Conservation (phyloP, 306 rosid species). For the Clitoria ternatea region DNA sequence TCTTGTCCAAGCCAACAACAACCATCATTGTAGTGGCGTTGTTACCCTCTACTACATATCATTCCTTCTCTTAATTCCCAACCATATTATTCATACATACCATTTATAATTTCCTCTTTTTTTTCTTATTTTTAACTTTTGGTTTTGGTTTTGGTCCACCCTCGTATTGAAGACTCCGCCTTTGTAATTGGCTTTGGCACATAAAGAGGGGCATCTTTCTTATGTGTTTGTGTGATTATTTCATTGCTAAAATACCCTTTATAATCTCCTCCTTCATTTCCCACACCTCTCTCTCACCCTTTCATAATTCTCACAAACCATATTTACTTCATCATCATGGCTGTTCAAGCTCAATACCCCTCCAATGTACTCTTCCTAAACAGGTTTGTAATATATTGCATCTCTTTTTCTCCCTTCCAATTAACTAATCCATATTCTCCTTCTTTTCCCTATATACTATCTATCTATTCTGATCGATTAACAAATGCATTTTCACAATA, state of each 20-base stretch:
- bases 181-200: conserved; percentile 17
- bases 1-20: neutral
- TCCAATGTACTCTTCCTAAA: conserved; percentile 69
- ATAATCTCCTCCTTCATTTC: conserved; percentile 19
- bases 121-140: neutral
- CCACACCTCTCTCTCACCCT: neutral
- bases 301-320: neutral
- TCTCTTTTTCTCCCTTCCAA: conserved; percentile 13
- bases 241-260: conserved; percentile 33
- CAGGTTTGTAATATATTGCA: conserved; percentile 71
- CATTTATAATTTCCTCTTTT: neutral
- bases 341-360: conserved; percentile 99
- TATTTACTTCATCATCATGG: conserved; percentile 39
- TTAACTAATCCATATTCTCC: too few relatives aligned
- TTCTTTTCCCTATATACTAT: neutral
- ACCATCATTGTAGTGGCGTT: too few relatives aligned
- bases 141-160: conserved; percentile 29
- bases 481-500: neutral
- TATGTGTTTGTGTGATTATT: conserved; percentile 42
- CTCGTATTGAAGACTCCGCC: conserved; percentile 65
- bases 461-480: neutral
- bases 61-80: conserved; percentile 30
- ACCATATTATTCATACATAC: neutral
- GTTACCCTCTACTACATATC: too few relatives aligned
- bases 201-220: conserved; percentile 40